These are phyloP conservation scores for Striga asiatica DNA, from an alignment of 257 asterid species.

Conservation along the genomic window DNA sequence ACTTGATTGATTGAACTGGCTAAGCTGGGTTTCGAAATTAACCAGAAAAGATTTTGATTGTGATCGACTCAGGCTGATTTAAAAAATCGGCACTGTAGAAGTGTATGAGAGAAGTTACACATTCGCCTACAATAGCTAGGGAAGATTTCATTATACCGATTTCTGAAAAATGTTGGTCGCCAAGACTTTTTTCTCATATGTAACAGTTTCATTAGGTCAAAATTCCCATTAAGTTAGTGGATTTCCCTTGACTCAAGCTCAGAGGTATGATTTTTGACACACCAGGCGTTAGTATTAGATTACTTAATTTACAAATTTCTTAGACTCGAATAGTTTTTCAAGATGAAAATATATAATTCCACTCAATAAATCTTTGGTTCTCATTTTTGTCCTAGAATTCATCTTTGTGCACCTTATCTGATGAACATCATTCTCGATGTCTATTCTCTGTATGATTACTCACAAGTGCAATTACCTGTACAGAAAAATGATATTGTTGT, in stretches of 20 bases:
- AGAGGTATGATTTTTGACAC: not conserved
- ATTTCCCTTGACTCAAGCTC: too few relatives aligned
- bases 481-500: too few relatives aligned
- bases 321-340: not conserved
- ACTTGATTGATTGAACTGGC: not conserved
- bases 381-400: not conserved
- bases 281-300: not conserved
- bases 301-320: not conserved
- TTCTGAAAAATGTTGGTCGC: not conserved
- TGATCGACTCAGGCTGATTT: not conserved
- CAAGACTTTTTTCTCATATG: not conserved
- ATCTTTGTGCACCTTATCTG: not conserved
- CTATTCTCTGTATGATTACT: too few relatives aligned
- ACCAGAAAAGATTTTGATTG: not conserved
- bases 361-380: not conserved
- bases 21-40: not conserved
- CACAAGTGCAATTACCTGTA: not conserved
- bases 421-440: not conserved
- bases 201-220: not conserved
- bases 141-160: not conserved
- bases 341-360: not conserved
- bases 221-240: not conserved
- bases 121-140: not conserved
- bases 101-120: not conserved
- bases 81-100: not conserved